phyloP scores from a whole-genome alignment of 139 green algal species.

The Tetraselmis striata region DNA sequence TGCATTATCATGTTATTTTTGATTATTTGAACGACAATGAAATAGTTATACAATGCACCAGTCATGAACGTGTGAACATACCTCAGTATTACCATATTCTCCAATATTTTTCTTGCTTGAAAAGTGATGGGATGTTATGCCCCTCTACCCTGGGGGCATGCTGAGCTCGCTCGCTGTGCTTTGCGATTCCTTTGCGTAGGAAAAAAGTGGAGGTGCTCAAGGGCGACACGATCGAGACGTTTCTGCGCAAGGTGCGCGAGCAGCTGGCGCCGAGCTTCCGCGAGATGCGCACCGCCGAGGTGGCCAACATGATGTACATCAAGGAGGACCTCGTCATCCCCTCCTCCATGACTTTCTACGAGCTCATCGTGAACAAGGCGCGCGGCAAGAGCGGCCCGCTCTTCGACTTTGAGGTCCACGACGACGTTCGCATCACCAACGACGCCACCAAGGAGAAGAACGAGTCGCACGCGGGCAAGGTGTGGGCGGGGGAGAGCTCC shows the following conservation, averaged over 20 bases:
- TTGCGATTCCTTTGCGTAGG: too few relatives aligned
- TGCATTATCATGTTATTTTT: too few relatives aligned
- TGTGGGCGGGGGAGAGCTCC: too few relatives aligned
- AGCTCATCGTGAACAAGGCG: constrained; percentile 91
- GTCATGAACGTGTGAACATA: too few relatives aligned
- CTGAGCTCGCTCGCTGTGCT: too few relatives aligned
- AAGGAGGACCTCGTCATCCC: constrained; percentile 95
- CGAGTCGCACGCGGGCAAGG: constrained; percentile 72
- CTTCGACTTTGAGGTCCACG: constrained; percentile 90
- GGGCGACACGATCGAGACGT: constrained; percentile 74
- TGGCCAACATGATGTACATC: constrained; percentile 91
- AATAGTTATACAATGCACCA: too few relatives aligned
- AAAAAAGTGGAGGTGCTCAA: constrained; percentile 12
- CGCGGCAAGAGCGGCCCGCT: constrained; percentile 87
- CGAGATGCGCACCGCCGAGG: constrained; percentile 57
- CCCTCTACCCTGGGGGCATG: too few relatives aligned
- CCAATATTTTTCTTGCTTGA: too few relatives aligned
- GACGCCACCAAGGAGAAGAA: constrained; percentile 80
- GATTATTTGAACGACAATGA: too few relatives aligned
- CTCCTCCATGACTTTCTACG: constrained; percentile 88
- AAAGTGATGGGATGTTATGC: too few relatives aligned
- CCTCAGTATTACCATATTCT: too few relatives aligned
- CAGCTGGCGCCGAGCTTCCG: constrained; percentile 82
- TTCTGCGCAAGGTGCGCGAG: constrained; percentile 79
- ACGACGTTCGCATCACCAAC: constrained; percentile 75